Percentiles rank a stretch among this genome's conserved stretches.
Evolutionary conservation across 257 asterid species (phyloP).

Genomic region (Dorcoceras hygrometricum): DNA sequence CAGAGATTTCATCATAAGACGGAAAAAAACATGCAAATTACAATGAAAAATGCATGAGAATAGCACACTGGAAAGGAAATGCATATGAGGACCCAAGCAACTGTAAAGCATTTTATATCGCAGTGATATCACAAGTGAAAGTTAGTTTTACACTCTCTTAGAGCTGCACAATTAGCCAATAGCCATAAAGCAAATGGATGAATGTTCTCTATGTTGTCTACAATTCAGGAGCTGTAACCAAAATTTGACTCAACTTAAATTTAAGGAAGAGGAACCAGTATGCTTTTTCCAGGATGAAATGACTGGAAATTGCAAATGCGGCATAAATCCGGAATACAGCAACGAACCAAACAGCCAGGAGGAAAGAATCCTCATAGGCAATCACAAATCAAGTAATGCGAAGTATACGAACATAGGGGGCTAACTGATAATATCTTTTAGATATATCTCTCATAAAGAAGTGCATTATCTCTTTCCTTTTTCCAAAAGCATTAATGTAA

Average conservation of each 20-base stretch:
- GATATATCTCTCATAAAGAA: not conserved
- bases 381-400: slow-evolving; percentile 2
- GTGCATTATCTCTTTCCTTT: not conserved
- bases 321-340: slow-evolving; percentile 7
- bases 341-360: slow-evolving; percentile 7
- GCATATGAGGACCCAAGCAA: not conserved
- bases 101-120: slow-evolving; percentile 14
- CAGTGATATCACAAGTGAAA: not conserved
- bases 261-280: slow-evolving; percentile 1
- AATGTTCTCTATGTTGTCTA: not conserved
- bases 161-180: not conserved
- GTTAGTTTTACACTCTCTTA: not conserved
- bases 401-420: slow-evolving; percentile 2
- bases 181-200: slow-evolving; percentile 2
- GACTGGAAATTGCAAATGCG: slow-evolving; percentile 4
- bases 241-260: slow-evolving; percentile 3
- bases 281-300: slow-evolving; percentile 7
- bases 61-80: not conserved
- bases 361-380: not conserved
- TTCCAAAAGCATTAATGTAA: not conserved
- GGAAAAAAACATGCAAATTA: not conserved
- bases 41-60: not conserved
- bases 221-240: slow-evolving; percentile 1
- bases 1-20: not conserved
- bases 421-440: not conserved